Percentiles rank a stretch among this genome's conserved stretches.
Conservation (phyloP, 345 rosid species). For the Bretschneidera sinensis region DNA sequence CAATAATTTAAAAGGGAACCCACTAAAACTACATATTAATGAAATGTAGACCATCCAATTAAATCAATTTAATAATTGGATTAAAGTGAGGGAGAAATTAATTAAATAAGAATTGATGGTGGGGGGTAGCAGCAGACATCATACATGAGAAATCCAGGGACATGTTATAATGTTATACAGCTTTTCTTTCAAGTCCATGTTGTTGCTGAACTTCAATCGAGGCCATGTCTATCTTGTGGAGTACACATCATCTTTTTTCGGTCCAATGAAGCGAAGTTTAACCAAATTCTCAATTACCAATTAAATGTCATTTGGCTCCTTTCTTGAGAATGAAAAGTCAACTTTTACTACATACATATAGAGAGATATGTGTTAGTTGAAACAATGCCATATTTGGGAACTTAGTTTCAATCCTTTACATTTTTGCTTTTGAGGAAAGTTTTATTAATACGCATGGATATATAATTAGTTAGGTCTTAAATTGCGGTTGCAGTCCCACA, state of each 20-base stretch:
- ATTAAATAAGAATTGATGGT: constrained; percentile 8
- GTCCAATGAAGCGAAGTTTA: constrained; percentile 3
- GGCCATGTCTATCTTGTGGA: constrained; percentile 24
- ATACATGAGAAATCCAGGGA: constrained; percentile 19
- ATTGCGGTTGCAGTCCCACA: too few relatives aligned
- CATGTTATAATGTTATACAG: constrained; percentile 2
- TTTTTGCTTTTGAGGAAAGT: too few relatives aligned
- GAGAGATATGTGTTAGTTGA: constrained; percentile 4
- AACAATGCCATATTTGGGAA: too few relatives aligned
- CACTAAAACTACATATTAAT: constrained; percentile 35
- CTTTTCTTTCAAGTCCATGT: constrained; percentile 17
- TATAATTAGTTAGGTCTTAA: too few relatives aligned
- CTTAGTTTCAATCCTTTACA: too few relatives aligned
- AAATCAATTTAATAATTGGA: constrained; percentile 11
- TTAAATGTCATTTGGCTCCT: not conserved
- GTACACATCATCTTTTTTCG: constrained; percentile 22
- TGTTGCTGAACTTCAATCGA: constrained; percentile 18
- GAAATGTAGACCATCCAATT: constrained; percentile 41
- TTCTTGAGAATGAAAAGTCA: constrained; percentile 10
- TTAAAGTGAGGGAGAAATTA: not conserved
- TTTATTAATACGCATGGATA: too few relatives aligned
- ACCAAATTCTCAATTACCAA: constrained; percentile 16
- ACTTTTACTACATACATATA: constrained; percentile 2
- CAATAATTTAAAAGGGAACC: constrained; percentile 35
- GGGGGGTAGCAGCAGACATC: constrained; percentile 24